Evolutionary conservation across 164 flowering plant species (phyloP).

Genomic region (Piper longum): DNA sequence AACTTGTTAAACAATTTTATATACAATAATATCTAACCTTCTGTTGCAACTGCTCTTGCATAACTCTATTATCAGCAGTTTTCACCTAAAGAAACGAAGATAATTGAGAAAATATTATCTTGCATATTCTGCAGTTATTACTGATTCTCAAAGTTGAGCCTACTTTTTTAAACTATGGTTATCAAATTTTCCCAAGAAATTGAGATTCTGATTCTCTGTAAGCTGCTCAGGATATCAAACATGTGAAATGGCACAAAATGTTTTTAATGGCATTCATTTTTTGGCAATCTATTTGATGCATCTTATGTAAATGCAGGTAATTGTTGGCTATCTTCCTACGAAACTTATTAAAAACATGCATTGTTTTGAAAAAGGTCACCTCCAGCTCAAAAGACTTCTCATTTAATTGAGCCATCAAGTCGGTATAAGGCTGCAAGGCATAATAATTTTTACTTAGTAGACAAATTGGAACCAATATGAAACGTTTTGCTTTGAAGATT

Average conservation of each 20-base stretch:
- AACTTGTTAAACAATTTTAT: not conserved
- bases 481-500: constrained; percentile 1
- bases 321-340: too few species aligned
- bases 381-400: constrained; percentile 97
- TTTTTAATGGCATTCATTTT: too few species aligned
- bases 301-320: too few species aligned
- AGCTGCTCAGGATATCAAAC: too few species aligned
- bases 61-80: constrained; percentile 77
- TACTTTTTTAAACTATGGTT: too few species aligned
- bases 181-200: too few species aligned
- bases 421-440: constrained; percentile 54
- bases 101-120: too few species aligned
- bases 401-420: constrained; percentile 59
- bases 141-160: too few species aligned
- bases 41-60: constrained; percentile 84
- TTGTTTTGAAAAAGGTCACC: constrained; percentile 26
- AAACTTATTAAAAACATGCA: too few species aligned
- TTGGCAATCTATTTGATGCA: too few species aligned
- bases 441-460: constrained; percentile 4
- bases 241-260: too few species aligned
- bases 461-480: constrained; percentile 1
- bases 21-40: constrained; percentile 35
- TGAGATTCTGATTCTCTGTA: too few species aligned
- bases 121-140: not conserved
- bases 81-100: constrained; percentile 37